Evolutionary conservation across 495 filamentous ascomycete species (phyloP).

Genomic region (Copromyces sp.): DNA sequence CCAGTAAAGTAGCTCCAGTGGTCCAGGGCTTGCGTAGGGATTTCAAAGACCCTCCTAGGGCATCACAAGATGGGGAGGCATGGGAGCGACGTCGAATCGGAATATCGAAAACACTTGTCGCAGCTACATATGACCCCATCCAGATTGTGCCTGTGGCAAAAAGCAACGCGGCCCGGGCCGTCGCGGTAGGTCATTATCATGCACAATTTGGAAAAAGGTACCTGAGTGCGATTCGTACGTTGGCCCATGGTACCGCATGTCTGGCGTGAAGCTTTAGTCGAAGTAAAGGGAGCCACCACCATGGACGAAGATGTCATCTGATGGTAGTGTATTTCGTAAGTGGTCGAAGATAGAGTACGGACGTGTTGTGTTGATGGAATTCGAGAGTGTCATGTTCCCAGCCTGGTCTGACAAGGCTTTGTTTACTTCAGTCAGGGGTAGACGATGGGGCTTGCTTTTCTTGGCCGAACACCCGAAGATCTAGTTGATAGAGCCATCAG

Average conservation of each 20-base stretch:
- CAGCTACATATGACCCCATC: neutral
- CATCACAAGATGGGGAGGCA: neutral
- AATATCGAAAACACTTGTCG: neutral
- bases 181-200: neutral
- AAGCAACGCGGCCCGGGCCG: neutral
- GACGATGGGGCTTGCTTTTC: neutral
- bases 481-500: neutral
- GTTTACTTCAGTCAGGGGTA: neutral
- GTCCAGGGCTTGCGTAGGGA: neutral
- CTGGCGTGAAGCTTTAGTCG: neutral
- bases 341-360: neutral
- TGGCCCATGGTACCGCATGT: neutral
- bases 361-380: neutral
- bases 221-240: neutral
- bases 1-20: neutral
- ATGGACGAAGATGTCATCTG: neutral
- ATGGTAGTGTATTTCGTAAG: neutral
- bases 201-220: neutral
- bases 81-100: neutral
- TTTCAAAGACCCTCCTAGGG: neutral
- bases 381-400: neutral
- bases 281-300: neutral
- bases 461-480: neutral
- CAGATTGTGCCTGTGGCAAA: neutral
- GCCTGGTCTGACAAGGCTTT: neutral